phyloP scores from a whole-genome alignment of 2,329 filamentous ascomycete species.

The Aspergillus sp. region DNA sequence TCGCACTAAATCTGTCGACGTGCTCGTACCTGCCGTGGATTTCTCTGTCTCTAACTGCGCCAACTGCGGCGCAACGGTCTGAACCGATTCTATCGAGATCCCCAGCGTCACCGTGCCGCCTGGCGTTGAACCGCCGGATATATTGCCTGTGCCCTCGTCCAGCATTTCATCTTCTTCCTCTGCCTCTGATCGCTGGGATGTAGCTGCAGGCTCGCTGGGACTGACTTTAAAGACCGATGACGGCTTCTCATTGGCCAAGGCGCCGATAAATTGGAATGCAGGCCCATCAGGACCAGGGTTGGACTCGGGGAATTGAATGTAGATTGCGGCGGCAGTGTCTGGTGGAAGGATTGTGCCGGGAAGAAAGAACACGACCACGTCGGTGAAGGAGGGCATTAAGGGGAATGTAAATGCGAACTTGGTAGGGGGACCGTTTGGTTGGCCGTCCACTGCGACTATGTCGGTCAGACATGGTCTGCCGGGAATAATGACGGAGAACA shows the following conservation, averaged over 20 bases:
- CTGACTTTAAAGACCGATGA: slow-evolving; percentile 81
- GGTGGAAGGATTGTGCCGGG: slow-evolving; percentile 66
- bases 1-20: slow-evolving; percentile 24
- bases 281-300: slow-evolving; percentile 27
- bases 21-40: slow-evolving; percentile 7
- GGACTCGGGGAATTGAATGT: slow-evolving; percentile 61
- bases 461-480: slow-evolving; percentile 53
- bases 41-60: slow-evolving; percentile 44
- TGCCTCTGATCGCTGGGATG: slow-evolving; percentile 21
- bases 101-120: slow-evolving; percentile 61
- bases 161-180: slow-evolving; percentile 38
- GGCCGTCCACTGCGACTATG: slow-evolving; percentile 42
- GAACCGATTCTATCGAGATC: slow-evolving; percentile 69
- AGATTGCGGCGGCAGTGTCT: slow-evolving; percentile 78
- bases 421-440: slow-evolving; percentile 48
- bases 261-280: slow-evolving; percentile 78
- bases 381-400: slow-evolving; percentile 50
- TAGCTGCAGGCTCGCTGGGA: slow-evolving; percentile 11
- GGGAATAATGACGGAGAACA: slow-evolving; percentile 56
- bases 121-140: slow-evolving; percentile 13
- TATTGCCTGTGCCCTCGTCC: slow-evolving; percentile 35
- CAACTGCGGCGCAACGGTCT: slow-evolving; percentile 62
- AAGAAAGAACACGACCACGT: slow-evolving; percentile 82
- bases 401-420: slow-evolving; percentile 64
- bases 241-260: slow-evolving; percentile 80